These are phyloP conservation scores for Limtongozyma cylindracea DNA, from an alignment of 805 yeast genomes.

Conservation along the genomic window DNA sequence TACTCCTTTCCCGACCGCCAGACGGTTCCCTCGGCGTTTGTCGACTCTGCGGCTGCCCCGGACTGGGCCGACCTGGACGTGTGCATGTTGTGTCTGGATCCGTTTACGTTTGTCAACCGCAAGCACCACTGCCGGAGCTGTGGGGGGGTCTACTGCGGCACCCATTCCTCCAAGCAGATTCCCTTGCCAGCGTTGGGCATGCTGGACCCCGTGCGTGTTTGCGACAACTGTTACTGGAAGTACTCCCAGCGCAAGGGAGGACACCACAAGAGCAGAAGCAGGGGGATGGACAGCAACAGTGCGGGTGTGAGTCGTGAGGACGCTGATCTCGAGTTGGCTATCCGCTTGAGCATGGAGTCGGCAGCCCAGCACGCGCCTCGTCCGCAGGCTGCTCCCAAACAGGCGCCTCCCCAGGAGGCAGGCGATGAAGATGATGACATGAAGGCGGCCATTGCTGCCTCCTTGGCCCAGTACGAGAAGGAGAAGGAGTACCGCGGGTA, in stretches of 20 bases:
- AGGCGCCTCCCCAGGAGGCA: no score
- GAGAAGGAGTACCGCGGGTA: constrained; percentile 1
- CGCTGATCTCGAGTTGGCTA: constrained; percentile 55
- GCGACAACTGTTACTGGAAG: constrained; percentile 72
- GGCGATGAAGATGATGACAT: neutral
- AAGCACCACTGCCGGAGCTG: constrained; percentile 95
- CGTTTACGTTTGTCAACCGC: constrained; percentile 62
- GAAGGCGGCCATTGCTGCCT: neutral
- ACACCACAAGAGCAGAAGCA: constrained; percentile 15
- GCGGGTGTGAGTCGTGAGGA: constrained; percentile 15
- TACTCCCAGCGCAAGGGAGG: no score
- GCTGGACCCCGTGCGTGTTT: constrained; percentile 72
- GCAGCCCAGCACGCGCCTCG: no score
- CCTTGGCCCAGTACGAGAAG: constrained; percentile 3
- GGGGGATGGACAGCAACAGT: constrained; percentile 1
- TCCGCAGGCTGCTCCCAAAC: no score
- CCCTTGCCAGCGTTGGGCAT: constrained; percentile 73
- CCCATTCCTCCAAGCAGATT: constrained; percentile 50
- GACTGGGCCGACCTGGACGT: constrained; percentile 94
- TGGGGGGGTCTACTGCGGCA: constrained; percentile 82
- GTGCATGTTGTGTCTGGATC: constrained; percentile 77
- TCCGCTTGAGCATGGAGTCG: constrained; percentile 6
- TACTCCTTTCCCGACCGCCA: constrained; percentile 34
- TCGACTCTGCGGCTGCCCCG: constrained; percentile 85
- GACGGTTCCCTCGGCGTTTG: constrained; percentile 18